These are phyloP conservation scores for Diaporthe batatas DNA, from an alignment of 2,329 filamentous ascomycete species.

Conservation along the genomic window DNA sequence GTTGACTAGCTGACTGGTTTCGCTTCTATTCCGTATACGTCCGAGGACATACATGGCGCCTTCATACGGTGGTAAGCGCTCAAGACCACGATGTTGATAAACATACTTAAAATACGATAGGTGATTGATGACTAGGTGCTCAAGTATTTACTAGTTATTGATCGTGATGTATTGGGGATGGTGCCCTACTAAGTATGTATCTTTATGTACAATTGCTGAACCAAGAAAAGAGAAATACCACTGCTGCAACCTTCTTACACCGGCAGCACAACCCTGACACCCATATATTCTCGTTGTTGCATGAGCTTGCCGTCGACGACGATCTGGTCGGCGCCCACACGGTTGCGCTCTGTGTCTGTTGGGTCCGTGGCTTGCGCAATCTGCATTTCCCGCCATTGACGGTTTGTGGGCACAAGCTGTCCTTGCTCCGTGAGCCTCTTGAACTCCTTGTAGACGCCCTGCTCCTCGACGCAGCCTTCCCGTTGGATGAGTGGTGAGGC, in stretches of 20 bases:
- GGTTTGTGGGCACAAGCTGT: conserved; percentile 58
- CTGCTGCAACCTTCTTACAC: conserved; percentile 47
- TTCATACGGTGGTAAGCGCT: too few species aligned
- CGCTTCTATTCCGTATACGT: too few species aligned
- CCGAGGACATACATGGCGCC: too few species aligned
- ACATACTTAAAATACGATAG: too few species aligned
- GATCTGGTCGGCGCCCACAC: conserved; percentile 57
- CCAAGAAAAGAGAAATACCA: too few species aligned
- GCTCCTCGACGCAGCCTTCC: conserved; percentile 58
- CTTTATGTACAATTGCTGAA: neutral
- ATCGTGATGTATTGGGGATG: neutral
- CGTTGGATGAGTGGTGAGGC: conserved; percentile 50
- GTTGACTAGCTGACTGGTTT: too few species aligned
- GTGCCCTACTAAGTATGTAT: too few species aligned
- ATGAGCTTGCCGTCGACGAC: conserved; percentile 60
- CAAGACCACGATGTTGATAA: too few species aligned
- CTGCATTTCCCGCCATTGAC: conserved; percentile 64
- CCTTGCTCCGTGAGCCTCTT: conserved; percentile 56
- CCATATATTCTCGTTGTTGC: conserved; percentile 62
- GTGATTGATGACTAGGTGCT: too few species aligned
- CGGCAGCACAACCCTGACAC: conserved; percentile 59
- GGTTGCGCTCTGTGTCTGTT: conserved; percentile 56
- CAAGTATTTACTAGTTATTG: neutral
- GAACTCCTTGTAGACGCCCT: conserved; percentile 62
- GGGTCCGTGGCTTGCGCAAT: conserved; percentile 59